These are phyloP conservation scores for Trichomonascaceae sp. DNA, from an alignment of 1,139 yeast genomes.

Conservation along the genomic window DNA sequence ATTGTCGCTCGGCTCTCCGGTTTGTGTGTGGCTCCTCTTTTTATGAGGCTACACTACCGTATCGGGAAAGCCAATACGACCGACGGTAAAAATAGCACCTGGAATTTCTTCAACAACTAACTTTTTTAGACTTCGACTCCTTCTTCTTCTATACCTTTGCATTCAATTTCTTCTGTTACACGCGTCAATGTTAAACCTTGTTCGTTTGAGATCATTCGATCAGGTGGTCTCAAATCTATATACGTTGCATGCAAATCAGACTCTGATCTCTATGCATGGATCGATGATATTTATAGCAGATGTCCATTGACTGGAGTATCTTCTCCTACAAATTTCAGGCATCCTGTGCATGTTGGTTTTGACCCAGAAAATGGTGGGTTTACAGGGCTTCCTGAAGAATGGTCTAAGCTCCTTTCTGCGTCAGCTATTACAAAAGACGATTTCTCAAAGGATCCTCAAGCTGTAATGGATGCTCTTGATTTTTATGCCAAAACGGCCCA, in stretches of 20 bases:
- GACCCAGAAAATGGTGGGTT: constrained; percentile 41
- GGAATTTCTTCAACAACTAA: neutral
- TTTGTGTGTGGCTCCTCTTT: neutral
- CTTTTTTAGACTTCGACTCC: constrained; percentile 18
- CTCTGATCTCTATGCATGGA: constrained; percentile 82
- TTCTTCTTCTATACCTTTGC: constrained; percentile 46
- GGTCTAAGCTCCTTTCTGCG: constrained; percentile 38
- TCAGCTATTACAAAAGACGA: constrained; percentile 44
- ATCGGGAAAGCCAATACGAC: neutral
- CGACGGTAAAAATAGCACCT: neutral
- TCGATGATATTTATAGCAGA: constrained; percentile 80
- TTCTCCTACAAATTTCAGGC: constrained; percentile 41
- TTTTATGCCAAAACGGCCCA: constrained; percentile 44
- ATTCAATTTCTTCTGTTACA: constrained; percentile 51
- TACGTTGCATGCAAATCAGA: constrained; percentile 72
- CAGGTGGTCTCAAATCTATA: constrained; percentile 49
- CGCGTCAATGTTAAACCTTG: constrained; percentile 61
- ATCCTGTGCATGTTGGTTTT: constrained; percentile 42
- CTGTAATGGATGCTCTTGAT: constrained; percentile 79
- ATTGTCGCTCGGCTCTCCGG: neutral
- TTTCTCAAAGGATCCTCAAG: constrained; percentile 41
- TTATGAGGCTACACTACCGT: neutral
- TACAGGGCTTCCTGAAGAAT: constrained; percentile 41
- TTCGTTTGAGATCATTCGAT: constrained; percentile 75
- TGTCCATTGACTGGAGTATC: constrained; percentile 75